These are phyloP conservation scores for Mortierella sp. DNA, from an alignment of 371 early-diverging fungal genomes.

Conservation along the genomic window DNA sequence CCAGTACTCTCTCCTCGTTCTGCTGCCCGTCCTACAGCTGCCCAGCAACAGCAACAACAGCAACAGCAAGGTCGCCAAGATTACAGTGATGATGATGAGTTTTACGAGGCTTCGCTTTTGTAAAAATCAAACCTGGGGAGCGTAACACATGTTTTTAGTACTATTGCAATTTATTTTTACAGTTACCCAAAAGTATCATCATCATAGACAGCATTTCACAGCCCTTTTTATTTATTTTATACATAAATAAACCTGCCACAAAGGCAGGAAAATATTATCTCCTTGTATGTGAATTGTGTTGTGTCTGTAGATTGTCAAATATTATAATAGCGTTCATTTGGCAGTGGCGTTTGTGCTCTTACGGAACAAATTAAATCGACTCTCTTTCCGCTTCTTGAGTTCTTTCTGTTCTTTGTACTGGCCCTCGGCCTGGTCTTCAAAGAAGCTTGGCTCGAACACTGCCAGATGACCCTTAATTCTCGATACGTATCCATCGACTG, in stretches of 20 bases:
- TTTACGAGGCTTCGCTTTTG: not conserved
- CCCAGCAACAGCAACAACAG: not conserved
- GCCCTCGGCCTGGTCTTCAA: conserved; percentile 52
- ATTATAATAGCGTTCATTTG: not conserved
- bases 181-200: too few relatives aligned
- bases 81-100: not conserved
- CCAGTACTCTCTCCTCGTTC: not conserved
- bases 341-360: conserved; percentile 9
- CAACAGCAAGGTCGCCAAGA: not conserved
- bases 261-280: too few relatives aligned
- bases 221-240: too few relatives aligned
- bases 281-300: not conserved
- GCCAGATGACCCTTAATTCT: conserved; percentile 52
- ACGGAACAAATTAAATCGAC: conserved; percentile 35
- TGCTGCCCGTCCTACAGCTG: not conserved
- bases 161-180: too few relatives aligned
- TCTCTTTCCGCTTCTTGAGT: conserved; percentile 38
- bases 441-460: conserved; percentile 44
- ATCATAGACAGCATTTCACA: too few relatives aligned
- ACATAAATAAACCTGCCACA: too few relatives aligned
- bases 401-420: conserved; percentile 25
- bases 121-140: not conserved
- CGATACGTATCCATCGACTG: conserved; percentile 47
- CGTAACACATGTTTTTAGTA: too few relatives aligned
- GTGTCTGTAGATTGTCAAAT: not conserved